A percentile compares a stretch with the other conserved stretches of the same genome.
Conservation (phyloP, 2,329 filamentous ascomycete species). For the Paecilomyces variotii region DNA sequence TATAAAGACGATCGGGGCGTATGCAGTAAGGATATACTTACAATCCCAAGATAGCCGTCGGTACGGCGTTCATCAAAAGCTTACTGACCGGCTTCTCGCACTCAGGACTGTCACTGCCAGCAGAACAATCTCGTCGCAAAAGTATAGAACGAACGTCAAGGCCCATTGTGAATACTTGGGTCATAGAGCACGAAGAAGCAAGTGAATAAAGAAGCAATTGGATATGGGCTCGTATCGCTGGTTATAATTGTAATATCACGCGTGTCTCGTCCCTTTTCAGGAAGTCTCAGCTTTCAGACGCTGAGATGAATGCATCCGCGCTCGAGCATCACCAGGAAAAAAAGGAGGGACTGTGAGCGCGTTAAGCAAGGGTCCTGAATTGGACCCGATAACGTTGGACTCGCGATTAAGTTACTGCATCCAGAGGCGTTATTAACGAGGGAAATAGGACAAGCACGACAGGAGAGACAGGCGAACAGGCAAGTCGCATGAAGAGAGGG, state of each 20-base stretch:
- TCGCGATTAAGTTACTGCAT: not conserved
- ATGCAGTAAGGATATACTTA: slow-evolving; percentile 1
- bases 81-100: slow-evolving; percentile 7
- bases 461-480: not conserved
- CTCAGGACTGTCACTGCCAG: not conserved
- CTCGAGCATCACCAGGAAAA: not conserved
- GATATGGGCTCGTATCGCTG: not conserved
- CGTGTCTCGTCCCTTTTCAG: not conserved
- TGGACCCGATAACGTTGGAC: not conserved
- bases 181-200: too few species aligned
- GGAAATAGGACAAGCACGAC: not conserved
- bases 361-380: too few species aligned
- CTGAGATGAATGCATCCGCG: not conserved
- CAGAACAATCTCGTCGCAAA: not conserved
- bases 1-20: not conserved
- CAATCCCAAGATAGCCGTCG: slow-evolving; percentile 4
- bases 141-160: not conserved
- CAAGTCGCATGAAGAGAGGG: not conserved
- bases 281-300: not conserved
- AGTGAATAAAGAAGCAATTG: not conserved
- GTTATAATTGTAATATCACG: not conserved
- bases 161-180: not conserved
- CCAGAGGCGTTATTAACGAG: not conserved
- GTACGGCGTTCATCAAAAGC: slow-evolving; percentile 4
- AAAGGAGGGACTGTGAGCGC: not conserved